phyloP scores from a whole-genome alignment of 2,329 filamentous ascomycete genomes.

The Alternaria ventricosa region DNA sequence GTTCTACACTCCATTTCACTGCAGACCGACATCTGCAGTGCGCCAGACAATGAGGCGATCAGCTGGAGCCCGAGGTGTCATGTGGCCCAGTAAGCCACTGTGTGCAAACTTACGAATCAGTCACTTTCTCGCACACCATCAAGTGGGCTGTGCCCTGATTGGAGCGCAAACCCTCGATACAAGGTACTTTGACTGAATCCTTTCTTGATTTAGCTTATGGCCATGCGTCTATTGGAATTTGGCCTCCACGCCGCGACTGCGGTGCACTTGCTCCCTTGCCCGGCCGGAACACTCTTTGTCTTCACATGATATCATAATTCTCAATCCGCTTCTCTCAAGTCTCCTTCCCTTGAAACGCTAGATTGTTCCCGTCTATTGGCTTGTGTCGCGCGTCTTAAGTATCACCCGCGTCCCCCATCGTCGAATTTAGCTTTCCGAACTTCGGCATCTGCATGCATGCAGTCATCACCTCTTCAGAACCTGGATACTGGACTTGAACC shows the following conservation, averaged over 20 bases:
- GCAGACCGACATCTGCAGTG: slow-evolving; percentile 31
- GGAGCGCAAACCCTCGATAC: slow-evolving; percentile 36
- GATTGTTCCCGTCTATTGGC: slow-evolving; percentile 28
- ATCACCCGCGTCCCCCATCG: slow-evolving; percentile 35
- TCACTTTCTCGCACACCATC: slow-evolving; percentile 46
- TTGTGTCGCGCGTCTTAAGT: slow-evolving; percentile 35
- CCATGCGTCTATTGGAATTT: slow-evolving; percentile 46
- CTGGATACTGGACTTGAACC: slow-evolving; percentile 20
- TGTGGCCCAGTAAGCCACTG: slow-evolving; percentile 49
- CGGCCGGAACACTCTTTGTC: slow-evolving; percentile 26
- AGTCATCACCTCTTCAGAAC: slow-evolving; percentile 20
- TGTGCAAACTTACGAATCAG: slow-evolving; percentile 46
- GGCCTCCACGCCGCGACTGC: slow-evolving; percentile 36
- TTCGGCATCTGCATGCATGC: slow-evolving; percentile 34
- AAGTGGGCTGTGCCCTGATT: slow-evolving; percentile 35
- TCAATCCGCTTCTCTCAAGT: slow-evolving; percentile 25
- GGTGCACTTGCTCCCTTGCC: slow-evolving; percentile 33
- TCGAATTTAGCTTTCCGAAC: slow-evolving; percentile 35
- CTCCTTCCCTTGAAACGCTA: slow-evolving; percentile 35
- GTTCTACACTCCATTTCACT: slow-evolving; percentile 26
- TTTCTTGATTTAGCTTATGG: slow-evolving; percentile 46
- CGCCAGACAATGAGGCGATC: slow-evolving; percentile 44
- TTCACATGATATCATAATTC: slow-evolving; percentile 43
- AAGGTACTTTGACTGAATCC: slow-evolving; percentile 45
- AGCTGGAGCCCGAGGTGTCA: slow-evolving; percentile 44